phyloP scores from a whole-genome alignment of 1,284 basidiomycete genomes.

The Trichosporon ovoides region DNA sequence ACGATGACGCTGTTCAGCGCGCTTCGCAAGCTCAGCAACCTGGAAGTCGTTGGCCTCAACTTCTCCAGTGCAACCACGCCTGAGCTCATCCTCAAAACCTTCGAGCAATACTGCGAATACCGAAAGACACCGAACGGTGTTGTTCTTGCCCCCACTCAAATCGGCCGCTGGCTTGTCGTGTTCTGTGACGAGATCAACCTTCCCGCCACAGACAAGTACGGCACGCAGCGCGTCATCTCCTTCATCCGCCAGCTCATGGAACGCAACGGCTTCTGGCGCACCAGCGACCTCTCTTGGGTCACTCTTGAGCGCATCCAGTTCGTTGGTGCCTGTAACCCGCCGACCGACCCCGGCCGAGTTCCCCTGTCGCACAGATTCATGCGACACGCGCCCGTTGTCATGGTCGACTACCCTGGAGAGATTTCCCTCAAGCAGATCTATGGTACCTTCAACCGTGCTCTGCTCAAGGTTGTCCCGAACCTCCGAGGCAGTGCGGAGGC shows the following conservation, averaged over 20 bases:
- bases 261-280: conserved; percentile 89
- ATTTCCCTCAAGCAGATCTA: conserved; percentile 98
- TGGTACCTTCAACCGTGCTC: conserved; percentile 94
- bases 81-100: conserved; percentile 95
- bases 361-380: conserved; percentile 95
- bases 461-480: conserved; percentile 92
- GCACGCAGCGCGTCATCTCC: conserved; percentile 96
- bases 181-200: conserved; percentile 99
- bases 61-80: conserved; percentile 99
- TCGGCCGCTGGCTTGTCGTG: conserved; percentile 95
- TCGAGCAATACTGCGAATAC: conserved; percentile 99
- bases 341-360: conserved; percentile 98
- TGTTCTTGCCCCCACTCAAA: conserved; percentile 85
- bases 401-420: conserved; percentile 99
- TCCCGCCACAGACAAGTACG: conserved; percentile 95
- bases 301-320: conserved; percentile 97
- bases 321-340: conserved; percentile 98
- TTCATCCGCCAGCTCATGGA: conserved; percentile 98
- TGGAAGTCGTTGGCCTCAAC: conserved; percentile 98
- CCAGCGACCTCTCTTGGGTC: conserved; percentile 94
- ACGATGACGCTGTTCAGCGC: conserved; percentile 99
- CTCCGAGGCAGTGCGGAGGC: conserved; percentile 89
- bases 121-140: conserved; percentile 96
- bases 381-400: conserved; percentile 95
- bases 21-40: conserved; percentile 91